phyloP scores from a whole-genome alignment of 495 filamentous ascomycete genomes.

The Annulohypoxylon nitens region DNA sequence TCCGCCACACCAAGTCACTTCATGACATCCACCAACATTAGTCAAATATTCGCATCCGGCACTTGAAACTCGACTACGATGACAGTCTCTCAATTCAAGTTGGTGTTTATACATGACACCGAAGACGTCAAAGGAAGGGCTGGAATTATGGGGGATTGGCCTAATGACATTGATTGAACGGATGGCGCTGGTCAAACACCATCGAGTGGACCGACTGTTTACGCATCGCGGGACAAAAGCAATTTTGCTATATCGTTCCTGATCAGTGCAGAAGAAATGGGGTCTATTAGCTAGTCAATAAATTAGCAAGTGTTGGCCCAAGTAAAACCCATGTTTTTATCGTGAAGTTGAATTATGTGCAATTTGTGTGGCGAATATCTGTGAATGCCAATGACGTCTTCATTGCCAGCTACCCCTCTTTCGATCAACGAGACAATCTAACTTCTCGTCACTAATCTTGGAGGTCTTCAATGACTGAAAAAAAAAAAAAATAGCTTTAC shows the following conservation, averaged over 20 bases:
- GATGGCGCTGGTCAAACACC: conserved; percentile 52
- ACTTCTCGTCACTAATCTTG: background rate
- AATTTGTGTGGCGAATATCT: background rate
- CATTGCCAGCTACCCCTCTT: background rate
- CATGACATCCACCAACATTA: conserved; percentile 48
- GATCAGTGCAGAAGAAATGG: conserved; percentile 44
- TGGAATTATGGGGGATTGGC: conserved; percentile 36
- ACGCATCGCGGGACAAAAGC: conserved; percentile 37
- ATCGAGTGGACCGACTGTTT: conserved; percentile 52
- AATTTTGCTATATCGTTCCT: conserved; percentile 29
- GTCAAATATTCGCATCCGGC: conserved; percentile 38
- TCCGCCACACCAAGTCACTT: conserved; percentile 49
- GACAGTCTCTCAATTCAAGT: conserved; percentile 20
- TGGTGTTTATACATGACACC: conserved; percentile 19
- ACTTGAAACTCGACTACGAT: conserved; percentile 24
- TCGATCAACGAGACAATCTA: background rate
- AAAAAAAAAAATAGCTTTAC: background rate
- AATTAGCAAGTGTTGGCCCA: conserved; percentile 35
- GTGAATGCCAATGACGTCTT: conserved; percentile 22
- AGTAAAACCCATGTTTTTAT: conserved; percentile 1
- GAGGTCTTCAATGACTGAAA: background rate
- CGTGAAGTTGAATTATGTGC: conserved; percentile 12
- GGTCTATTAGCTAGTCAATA: conserved; percentile 42
- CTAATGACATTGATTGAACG: conserved; percentile 45
- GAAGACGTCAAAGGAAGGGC: conserved; percentile 17